Base-by-base conservation (phyloP, 345 rosid species). In the Turritis glabra region DNA sequence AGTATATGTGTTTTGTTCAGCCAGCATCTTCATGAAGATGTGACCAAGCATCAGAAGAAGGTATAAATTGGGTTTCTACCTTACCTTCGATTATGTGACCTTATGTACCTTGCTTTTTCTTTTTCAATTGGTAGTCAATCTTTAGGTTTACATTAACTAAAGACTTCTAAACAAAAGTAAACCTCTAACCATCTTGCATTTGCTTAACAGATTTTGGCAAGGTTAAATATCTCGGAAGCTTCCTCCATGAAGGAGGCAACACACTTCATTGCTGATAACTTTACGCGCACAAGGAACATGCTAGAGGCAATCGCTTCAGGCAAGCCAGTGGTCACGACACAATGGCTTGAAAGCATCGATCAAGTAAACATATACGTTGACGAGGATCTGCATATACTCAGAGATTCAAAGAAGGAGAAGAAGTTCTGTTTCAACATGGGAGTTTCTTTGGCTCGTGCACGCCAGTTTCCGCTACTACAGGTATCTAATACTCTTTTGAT, bases 211-310 rank as follows among this genome's bases (percentile, higher is more conserved):
- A 89, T 95, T 66, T 77, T 83, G 80, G 88, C 82, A 7, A 90
- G 85, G 67, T 82, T 94, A 66, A 83, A 89, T 64, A 84, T 86
- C 71, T 74, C 83, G 3, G 82, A 77, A 77, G 97, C 82, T 26
- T 72, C 86, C 51, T 81, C 95, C 48, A 86, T 94, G 81, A 52
- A 66, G 32, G 86, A 87, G 71, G 97, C 96, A 32, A 89, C 97
- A 32, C 96, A 92, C 70, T 92, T 92, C 51, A 44, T 92, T 77
- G 80, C 96, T 2, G 92, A 92, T 80, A 75, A 64, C 68, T 92
- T 89, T 61, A 89, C 85, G 59, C 97, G 96, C 64, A 92, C 97
- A 48, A 81, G 96, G 85, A 89, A 92, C 71, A 89, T 88, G 93
- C 69, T 92, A 66, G 96, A 88, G 83, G 96, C 97, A 61, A 87